Evolutionary conservation across 2,329 filamentous ascomycete species (phyloP), one percentile per base, ranked within the genome.

Genomic region (Cryphonectria carpinicola): DNA sequence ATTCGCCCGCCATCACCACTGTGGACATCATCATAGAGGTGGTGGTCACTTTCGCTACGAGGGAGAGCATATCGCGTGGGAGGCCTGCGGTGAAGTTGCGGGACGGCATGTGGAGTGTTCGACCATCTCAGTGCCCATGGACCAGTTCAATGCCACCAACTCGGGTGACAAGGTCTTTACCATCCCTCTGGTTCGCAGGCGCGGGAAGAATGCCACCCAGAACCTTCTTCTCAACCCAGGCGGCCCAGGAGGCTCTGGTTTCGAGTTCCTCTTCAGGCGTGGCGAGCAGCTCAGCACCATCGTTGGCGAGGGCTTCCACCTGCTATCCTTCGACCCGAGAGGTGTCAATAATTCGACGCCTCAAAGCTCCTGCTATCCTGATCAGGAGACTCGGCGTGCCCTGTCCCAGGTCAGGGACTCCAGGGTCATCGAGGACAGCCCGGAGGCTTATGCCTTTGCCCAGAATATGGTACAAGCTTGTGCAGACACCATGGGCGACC

Each of bases 191-290:
- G 78, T 84, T 22, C 82, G 84, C n/a, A 70, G 84, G 70, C 80
- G 84, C 32, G 82, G 81, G 28, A 77, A 77, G 43, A 80, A 82
- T n/a, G 81, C 82, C 14, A 83, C 80, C 17, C 77, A 79, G 62
- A 84, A 83, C 65, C 74, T 86, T 25, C 74, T 86, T 0, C 75
- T 85, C 19, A 86, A 86, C 71, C 83, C 84, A 0, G 84, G 84
- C 58, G 84, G 85, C 0, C 85, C 85, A 0, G 85, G 84, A 8
- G 83, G 76, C 11, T 82, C 82, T 58, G 84, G 84, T 2, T 73
- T 81, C 17, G 74, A 77, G 2, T 80, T 82, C 52, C 60, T 85
- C 1, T 76, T 80, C 54, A 74, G 78, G 13, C 70, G 73, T 6
- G 83, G 82, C 17, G 77, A 78, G 11, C 74, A 77, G 19, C 73